phyloP scores from a whole-genome alignment of 2,329 filamentous ascomycete species.

The Teratosphaeria gauchensis region DNA sequence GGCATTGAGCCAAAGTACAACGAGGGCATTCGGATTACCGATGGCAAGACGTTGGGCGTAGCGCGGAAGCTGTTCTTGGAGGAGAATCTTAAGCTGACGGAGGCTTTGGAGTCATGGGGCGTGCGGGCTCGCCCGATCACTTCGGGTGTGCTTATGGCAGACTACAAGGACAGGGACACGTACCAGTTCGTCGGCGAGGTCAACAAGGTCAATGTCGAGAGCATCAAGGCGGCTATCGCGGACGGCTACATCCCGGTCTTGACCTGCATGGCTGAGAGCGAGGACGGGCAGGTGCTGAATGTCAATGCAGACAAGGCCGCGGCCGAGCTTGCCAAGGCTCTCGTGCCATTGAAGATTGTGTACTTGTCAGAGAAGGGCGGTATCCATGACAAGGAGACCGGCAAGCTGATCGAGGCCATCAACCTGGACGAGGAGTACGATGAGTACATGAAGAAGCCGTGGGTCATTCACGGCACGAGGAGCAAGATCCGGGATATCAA shows the following conservation, averaged over 20 bases:
- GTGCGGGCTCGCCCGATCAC: constrained; percentile 83
- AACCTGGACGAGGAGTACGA: constrained; percentile 97
- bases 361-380: constrained; percentile 98
- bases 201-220: constrained; percentile 78
- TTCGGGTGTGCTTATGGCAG: constrained; percentile 79
- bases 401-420: constrained; percentile 91
- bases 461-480: constrained; percentile 89
- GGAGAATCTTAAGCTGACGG: constrained; percentile 86
- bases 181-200: constrained; percentile 95
- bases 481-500: constrained; percentile 98
- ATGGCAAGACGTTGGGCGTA: constrained; percentile 85
- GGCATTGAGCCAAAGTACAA: constrained; percentile 93
- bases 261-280: constrained; percentile 91
- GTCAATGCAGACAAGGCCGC: constrained; percentile 97
- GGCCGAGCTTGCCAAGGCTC: constrained; percentile 75
- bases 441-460: constrained; percentile 81
- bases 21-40: constrained; percentile 90
- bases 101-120: constrained; percentile 81
- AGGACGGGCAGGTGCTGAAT: constrained; percentile 86
- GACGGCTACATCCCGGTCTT: constrained; percentile 87
- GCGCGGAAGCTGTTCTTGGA: constrained; percentile 88
- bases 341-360: constrained; percentile 93
- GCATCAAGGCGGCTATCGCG: constrained; percentile 84
- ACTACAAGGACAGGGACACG: constrained; percentile 93
- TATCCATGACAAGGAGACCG: constrained; percentile 85